A percentile compares a stretch with the other conserved stretches of the same genome.
phyloP scores from a whole-genome alignment of 1,284 basidiomycete species.

The Gymnopus androsaceus region DNA sequence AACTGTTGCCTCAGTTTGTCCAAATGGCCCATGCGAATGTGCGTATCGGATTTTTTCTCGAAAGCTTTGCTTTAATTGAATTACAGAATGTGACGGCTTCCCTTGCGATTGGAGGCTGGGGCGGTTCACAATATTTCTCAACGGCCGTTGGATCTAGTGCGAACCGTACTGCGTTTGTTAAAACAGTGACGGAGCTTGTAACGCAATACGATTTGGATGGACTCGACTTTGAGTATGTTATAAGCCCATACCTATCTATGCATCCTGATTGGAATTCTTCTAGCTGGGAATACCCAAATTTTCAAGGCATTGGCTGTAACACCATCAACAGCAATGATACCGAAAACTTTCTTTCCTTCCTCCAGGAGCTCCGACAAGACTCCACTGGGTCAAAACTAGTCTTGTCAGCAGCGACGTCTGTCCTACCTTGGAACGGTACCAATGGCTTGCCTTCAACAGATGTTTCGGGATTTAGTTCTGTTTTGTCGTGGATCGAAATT shows the following conservation, averaged over 20 bases:
- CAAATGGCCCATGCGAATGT: constrained; percentile 56
- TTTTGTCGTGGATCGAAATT: constrained; percentile 70
- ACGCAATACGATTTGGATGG: constrained; percentile 73
- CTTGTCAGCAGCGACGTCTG: constrained; percentile 73
- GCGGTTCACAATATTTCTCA: constrained; percentile 78
- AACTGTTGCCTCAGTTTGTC: constrained; percentile 54
- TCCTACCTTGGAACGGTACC: constrained; percentile 66
- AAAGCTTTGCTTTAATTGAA: constrained; percentile 5
- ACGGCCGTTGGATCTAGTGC: constrained; percentile 60
- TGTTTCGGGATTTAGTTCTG: constrained; percentile 67
- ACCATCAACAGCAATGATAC: constrained; percentile 64
- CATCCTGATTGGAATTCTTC: constrained; percentile 11
- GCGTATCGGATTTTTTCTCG: constrained; percentile 21
- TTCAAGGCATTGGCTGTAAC: constrained; percentile 76
- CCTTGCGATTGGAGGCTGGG: constrained; percentile 88
- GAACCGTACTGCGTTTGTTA: constrained; percentile 69
- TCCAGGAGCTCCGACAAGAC: constrained; percentile 69
- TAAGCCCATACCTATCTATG: not conserved
- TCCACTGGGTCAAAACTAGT: constrained; percentile 59
- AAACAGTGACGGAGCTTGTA: constrained; percentile 63
- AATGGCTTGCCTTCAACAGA: constrained; percentile 60
- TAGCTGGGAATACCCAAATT: constrained; percentile 88
- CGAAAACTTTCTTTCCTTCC: constrained; percentile 71
- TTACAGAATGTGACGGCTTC: constrained; percentile 66
- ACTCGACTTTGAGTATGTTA: constrained; percentile 80